Evolutionary conservation across 345 rosid genomes (phyloP), one percentile per base, ranked within the genome.

Genomic region (Eucalyptus coolabah): DNA sequence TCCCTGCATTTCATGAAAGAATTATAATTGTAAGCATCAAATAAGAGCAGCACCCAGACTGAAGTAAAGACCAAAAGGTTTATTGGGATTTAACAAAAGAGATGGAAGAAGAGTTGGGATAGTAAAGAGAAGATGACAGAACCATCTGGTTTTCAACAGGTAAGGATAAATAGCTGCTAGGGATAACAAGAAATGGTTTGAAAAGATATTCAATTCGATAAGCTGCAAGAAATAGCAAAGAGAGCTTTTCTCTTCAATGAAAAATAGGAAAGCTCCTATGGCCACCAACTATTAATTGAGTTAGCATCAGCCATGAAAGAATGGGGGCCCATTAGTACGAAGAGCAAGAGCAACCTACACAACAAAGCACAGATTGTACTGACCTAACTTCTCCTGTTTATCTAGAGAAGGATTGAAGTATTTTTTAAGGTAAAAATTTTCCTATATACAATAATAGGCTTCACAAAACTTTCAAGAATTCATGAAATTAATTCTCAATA

Each of bases 1-100:
- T 30, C 12, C 94, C 98, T 96, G 94, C 94, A 91, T 92, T 49
- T 44, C 10, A 60, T 49, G 30, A 86, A 50, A 60, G 59, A 83
- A 34, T 28, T 40, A 42, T 47, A 21, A 40, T 9, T 11, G 34
- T 15, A 87, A 56, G 89, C 60, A 77, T 77, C 47, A 40, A 19
- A 77, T 37, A 11, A 77, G 47, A 40, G 47, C 30, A 40, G 83
- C 47, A 4, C 16, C 83, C 42, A 40, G 42, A 40, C 47, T 77
- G 83, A 77, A 77, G 47, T 44, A 37, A 40, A 77, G 83, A 40
- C 47, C 47, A 37, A 40, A 72, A 77, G 47, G 47, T 21, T 63
- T 42, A 40, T 24, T 34, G 12, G 72, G 37, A 87, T 24, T 40
- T 80, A 28, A 81, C 3, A 37, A 50, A 88, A 54, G 89, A 80